Evolutionary conservation across 192 early-diverging fungal genomes (phyloP).

Genomic region (Backusella luteola): DNA sequence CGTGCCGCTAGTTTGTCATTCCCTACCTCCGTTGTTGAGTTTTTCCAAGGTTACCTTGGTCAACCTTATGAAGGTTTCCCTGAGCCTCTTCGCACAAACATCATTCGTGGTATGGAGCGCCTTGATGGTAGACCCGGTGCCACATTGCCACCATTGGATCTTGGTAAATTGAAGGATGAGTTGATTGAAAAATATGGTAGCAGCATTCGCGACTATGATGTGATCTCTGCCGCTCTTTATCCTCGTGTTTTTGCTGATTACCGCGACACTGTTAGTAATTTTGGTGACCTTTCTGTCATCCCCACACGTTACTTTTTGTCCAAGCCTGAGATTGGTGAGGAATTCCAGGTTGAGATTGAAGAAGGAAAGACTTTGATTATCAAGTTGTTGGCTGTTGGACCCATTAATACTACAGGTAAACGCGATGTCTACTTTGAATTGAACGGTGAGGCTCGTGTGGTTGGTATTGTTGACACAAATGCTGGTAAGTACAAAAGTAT

Average conservation of each 20-base stretch:
- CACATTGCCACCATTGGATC: slow-evolving; percentile 75
- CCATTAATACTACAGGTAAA: slow-evolving; percentile 68
- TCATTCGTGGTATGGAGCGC: slow-evolving; percentile 71
- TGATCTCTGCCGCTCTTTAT: slow-evolving; percentile 87
- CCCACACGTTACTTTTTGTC: slow-evolving; percentile 89
- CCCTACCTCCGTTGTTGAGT: slow-evolving; percentile 94
- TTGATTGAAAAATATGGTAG: slow-evolving; percentile 80
- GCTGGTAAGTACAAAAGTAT: slow-evolving; percentile 22
- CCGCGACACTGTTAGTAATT: slow-evolving; percentile 65
- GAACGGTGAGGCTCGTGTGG: slow-evolving; percentile 90
- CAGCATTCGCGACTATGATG: slow-evolving; percentile 80
- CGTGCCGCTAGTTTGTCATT: slow-evolving; percentile 78
- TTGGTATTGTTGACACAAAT: slow-evolving; percentile 65
- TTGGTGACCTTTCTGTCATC: slow-evolving; percentile 81
- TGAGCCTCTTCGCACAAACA: slow-evolving; percentile 78
- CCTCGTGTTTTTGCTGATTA: slow-evolving; percentile 91
- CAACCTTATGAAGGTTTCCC: slow-evolving; percentile 94
- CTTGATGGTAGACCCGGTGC: slow-evolving; percentile 87
- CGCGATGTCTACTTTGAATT: slow-evolving; percentile 95
- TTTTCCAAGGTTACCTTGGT: slow-evolving; percentile 94
- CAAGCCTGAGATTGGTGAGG: slow-evolving; percentile 84
- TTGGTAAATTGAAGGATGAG: slow-evolving; percentile 66
- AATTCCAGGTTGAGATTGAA: slow-evolving; percentile 83
- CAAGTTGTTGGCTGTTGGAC: slow-evolving; percentile 85
- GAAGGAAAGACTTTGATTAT: slow-evolving; percentile 88